Evolutionary conservation across 2,329 filamentous ascomycete species (phyloP).

Genomic region (Xylariaceae sp.): DNA sequence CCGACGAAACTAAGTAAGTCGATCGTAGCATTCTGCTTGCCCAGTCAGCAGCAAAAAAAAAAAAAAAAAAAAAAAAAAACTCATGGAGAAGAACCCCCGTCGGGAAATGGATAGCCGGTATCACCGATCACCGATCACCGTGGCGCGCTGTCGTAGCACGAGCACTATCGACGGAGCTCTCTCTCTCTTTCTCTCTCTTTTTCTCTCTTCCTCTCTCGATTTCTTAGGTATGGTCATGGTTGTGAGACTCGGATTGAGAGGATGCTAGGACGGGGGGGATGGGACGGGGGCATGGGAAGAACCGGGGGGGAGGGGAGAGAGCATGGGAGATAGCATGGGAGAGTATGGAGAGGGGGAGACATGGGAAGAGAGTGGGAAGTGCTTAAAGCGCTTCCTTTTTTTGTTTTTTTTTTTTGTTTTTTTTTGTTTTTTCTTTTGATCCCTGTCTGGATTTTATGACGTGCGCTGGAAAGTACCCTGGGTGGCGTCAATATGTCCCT

Average conservation of each 20-base stretch:
- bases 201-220: neutral
- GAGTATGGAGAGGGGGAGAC: neutral
- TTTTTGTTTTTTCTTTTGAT: constrained; percentile 8
- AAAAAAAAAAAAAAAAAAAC: no score
- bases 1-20: no score
- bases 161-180: neutral
- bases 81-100: neutral
- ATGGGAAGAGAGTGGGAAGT: no score
- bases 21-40: no score
- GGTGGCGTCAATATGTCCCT: neutral
- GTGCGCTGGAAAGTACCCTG: constrained; percentile 2
- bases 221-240: neutral
- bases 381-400: constrained; percentile 1
- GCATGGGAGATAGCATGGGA: neutral
- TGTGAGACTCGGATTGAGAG: neutral
- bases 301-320: neutral
- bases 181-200: neutral
- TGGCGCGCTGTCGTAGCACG: neutral
- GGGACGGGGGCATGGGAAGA: no score
- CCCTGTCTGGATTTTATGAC: constrained; percentile 11
- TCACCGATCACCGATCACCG: constrained; percentile 3
- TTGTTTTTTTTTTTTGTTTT: constrained; percentile 9
- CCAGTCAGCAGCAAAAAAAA: no score
- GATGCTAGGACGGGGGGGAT: no score
- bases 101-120: neutral